Percentiles rank a stretch among this genome's conserved stretches.
Conservation (phyloP, 495 filamentous ascomycete species). For the Hypoxylon cercidicola region DNA sequence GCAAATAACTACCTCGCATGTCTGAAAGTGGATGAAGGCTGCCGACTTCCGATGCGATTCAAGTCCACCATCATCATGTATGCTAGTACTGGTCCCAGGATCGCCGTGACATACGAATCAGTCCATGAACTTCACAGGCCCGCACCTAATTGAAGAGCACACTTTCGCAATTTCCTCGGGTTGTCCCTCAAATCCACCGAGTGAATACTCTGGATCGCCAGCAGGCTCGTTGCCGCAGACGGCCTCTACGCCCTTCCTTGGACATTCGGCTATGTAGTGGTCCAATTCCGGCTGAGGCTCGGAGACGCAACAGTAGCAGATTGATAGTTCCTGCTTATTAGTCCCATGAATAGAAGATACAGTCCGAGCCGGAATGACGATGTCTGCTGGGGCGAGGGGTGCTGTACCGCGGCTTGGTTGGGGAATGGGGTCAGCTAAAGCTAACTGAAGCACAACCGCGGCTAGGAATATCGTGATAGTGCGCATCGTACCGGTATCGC, state of each 20-base stretch:
- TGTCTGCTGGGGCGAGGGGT: slow-evolving; percentile 1
- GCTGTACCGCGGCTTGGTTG: neutral
- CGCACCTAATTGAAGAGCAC: slow-evolving; percentile 1
- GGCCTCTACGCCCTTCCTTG: slow-evolving; percentile 12
- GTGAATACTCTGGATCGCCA: slow-evolving; percentile 5
- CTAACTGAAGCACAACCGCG: no score
- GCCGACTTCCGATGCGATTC: neutral
- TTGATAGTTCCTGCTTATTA: slow-evolving; percentile 7
- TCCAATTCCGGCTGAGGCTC: neutral
- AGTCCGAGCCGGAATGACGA: neutral
- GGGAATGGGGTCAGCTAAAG: no score
- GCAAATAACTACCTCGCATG: slow-evolving; percentile 8
- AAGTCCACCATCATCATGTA: neutral
- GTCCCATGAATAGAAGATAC: neutral
- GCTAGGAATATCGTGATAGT: no score
- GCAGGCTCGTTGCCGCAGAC: slow-evolving; percentile 14
- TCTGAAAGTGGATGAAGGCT: no score
- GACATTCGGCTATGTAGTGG: slow-evolving; percentile 14
- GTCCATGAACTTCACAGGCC: neutral
- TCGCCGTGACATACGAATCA: neutral
- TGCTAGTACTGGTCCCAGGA: neutral
- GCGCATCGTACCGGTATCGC: no score
- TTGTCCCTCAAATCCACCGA: slow-evolving; percentile 8
- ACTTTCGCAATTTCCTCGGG: slow-evolving; percentile 22
- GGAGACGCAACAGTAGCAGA: slow-evolving; percentile 14